Conservation (phyloP, 129 eudicot genomes). For the Lactuca sativa region DNA sequence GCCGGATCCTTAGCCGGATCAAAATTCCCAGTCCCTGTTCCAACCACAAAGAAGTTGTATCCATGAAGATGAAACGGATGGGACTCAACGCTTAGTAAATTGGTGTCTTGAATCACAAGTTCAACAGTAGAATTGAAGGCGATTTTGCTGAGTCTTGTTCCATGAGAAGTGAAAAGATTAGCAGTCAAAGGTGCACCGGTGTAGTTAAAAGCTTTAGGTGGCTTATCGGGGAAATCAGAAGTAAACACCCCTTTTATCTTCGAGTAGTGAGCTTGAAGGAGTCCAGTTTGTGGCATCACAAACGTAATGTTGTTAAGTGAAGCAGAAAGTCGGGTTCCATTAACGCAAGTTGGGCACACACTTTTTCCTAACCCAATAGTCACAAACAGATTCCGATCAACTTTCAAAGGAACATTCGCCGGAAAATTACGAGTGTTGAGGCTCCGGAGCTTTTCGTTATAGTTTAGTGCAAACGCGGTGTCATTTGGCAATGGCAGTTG, state of each 20-base stretch:
- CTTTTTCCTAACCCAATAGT: conserved; percentile 44
- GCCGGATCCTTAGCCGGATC: conserved; percentile 44
- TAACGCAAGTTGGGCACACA: conserved; percentile 38
- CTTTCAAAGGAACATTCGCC: conserved; percentile 39
- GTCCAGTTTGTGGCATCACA: conserved; percentile 48
- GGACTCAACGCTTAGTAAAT: conserved; percentile 45
- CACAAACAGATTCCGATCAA: conserved; percentile 41
- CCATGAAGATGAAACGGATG: conserved; percentile 57
- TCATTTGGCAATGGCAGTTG: conserved; percentile 37
- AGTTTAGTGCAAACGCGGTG: conserved; percentile 37
- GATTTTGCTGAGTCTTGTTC: conserved; percentile 44
- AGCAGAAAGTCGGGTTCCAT: conserved; percentile 42
- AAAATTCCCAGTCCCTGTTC: conserved; percentile 45
- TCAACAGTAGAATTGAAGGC: conserved; percentile 43
- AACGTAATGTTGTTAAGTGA: conserved; percentile 47
- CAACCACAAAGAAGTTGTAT: conserved; percentile 48
- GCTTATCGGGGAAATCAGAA: conserved; percentile 42
- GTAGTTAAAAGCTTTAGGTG: conserved; percentile 43
- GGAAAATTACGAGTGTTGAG: conserved; percentile 42
- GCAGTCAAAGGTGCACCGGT: conserved; percentile 54
- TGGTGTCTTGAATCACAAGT: conserved; percentile 48
- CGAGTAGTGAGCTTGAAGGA: conserved; percentile 45
- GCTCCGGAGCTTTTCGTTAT: conserved; percentile 36
- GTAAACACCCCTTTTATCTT: conserved; percentile 39
- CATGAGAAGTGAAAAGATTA: conserved; percentile 43